phyloP scores from a whole-genome alignment of 495 filamentous ascomycete genomes.

The Lepraria neglecta region DNA sequence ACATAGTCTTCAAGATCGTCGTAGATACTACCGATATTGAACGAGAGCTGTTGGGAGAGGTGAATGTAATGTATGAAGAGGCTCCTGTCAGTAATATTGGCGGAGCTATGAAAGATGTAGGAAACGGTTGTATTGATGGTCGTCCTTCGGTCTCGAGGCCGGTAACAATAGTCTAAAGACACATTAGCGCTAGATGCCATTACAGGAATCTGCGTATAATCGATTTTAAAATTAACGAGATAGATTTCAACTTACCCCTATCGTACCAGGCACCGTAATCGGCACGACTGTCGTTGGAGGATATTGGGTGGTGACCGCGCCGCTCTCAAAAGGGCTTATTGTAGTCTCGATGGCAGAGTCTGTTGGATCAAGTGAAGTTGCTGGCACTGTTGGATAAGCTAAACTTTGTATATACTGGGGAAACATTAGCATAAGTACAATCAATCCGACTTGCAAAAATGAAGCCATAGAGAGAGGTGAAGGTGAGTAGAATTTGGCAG shows the following conservation, averaged over 20 bases:
- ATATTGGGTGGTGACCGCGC: not conserved
- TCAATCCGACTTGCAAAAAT: not conserved
- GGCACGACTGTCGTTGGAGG: not conserved
- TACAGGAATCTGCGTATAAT: too few species aligned
- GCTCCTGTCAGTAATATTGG: conserved; percentile 11
- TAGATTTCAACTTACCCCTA: not conserved
- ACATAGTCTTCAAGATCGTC: not conserved
- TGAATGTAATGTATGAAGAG: not conserved
- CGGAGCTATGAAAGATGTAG: conserved; percentile 21
- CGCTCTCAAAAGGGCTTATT: too few species aligned
- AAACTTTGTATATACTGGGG: not conserved
- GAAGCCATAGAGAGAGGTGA: not conserved
- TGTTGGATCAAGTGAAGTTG: not conserved
- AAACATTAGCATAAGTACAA: conserved; percentile 4
- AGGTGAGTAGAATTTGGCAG: not conserved
- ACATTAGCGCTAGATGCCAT: too few species aligned
- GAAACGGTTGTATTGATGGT: conserved; percentile 37
- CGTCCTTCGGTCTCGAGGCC: conserved; percentile 41
- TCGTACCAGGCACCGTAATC: not conserved
- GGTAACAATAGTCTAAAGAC: conserved; percentile 35
- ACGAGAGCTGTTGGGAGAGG: conserved; percentile 6
- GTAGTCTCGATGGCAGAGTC: not conserved
- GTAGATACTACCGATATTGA: conserved; percentile 14
- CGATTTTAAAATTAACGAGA: too few species aligned
- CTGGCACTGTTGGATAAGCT: not conserved